Conservation (phyloP, 2,329 filamentous ascomycete species). For the Claviceps quebecensis region DNA sequence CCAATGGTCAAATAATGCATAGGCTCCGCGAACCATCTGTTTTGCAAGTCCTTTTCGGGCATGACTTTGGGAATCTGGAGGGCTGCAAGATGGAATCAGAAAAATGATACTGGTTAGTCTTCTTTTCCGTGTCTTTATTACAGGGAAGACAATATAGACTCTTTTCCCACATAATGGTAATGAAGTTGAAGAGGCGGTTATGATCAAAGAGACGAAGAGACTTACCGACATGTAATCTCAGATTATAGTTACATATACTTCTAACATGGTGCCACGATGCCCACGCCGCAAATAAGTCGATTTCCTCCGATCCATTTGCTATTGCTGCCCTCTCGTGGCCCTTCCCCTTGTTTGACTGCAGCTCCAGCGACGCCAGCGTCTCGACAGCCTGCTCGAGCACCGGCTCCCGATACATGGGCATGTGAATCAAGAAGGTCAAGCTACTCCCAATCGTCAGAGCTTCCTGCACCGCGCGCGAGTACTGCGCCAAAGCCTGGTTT, state of each 20-base stretch:
- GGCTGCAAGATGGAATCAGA: slow-evolving; percentile 21
- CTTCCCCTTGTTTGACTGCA: slow-evolving; percentile 12
- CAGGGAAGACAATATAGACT: background rate
- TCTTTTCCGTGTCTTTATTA: too few relatives aligned
- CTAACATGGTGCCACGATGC: slow-evolving; percentile 87
- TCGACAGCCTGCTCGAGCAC: slow-evolving; percentile 37
- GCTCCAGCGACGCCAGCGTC: slow-evolving; percentile 34
- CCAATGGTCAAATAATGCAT: slow-evolving; percentile 46
- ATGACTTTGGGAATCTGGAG: slow-evolving; percentile 43
- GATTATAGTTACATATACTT: slow-evolving; percentile 71
- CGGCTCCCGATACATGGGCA: slow-evolving; percentile 70
- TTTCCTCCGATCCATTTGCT: slow-evolving; percentile 25
- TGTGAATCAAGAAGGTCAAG: slow-evolving; percentile 64
- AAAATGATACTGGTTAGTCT: background rate
- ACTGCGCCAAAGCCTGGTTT: slow-evolving; percentile 50
- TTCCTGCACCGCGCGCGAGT: slow-evolving; percentile 72
- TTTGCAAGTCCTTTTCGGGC: slow-evolving; percentile 46
- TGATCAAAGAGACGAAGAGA: slow-evolving; percentile 3
- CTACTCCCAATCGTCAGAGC: slow-evolving; percentile 61
- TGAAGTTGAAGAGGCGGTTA: background rate
- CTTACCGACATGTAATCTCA: slow-evolving; percentile 73
- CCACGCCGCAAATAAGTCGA: slow-evolving; percentile 71
- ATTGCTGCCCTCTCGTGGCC: slow-evolving; percentile 11
- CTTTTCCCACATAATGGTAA: background rate
- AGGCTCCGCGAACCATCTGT: slow-evolving; percentile 56